Conservation (phyloP, 176 grass and related monocot species). For the Hordeum marinum region DNA sequence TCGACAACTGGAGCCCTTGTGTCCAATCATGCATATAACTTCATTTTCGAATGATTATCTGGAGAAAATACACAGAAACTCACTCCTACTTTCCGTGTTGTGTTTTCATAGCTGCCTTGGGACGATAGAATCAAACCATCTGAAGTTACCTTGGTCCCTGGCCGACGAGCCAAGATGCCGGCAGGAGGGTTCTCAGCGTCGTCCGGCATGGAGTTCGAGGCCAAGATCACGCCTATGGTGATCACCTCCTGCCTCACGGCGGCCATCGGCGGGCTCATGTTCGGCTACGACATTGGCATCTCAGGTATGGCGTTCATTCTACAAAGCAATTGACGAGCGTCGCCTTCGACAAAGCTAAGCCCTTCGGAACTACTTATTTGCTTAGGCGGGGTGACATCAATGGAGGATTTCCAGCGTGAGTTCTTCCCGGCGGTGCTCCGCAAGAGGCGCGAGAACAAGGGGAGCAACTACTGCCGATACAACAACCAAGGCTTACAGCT, state of each 20-base stretch:
- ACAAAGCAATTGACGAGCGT: background rate
- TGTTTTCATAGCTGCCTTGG: background rate
- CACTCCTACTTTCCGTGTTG: background rate
- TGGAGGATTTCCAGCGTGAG: conserved; percentile 71
- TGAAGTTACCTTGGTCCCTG: background rate
- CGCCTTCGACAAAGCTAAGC: no score
- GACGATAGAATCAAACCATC: background rate
- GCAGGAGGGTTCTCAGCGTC: conserved; percentile 67
- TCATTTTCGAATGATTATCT: background rate
- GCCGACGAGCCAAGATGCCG: conserved; percentile 39
- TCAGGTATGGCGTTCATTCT: conserved; percentile 16
- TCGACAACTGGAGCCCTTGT: no score
- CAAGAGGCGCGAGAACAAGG: conserved; percentile 48
- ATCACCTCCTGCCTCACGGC: conserved; percentile 71
- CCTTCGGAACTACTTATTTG: no score
- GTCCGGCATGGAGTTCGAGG: conserved; percentile 54
- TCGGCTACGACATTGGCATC: background rate
- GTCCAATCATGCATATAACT: no score
- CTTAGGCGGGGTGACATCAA: conserved; percentile 67
- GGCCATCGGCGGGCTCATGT: conserved; percentile 4
- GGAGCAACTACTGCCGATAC: conserved; percentile 93
- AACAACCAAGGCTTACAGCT: conserved; percentile 68
- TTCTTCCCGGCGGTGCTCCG: conserved; percentile 74
- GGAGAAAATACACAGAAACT: background rate
- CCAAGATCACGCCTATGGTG: conserved; percentile 88